Evolutionary conservation across 331 rosid species (phyloP), one percentile per base, ranked within the genome.

Genomic region (Arachis monticola): DNA sequence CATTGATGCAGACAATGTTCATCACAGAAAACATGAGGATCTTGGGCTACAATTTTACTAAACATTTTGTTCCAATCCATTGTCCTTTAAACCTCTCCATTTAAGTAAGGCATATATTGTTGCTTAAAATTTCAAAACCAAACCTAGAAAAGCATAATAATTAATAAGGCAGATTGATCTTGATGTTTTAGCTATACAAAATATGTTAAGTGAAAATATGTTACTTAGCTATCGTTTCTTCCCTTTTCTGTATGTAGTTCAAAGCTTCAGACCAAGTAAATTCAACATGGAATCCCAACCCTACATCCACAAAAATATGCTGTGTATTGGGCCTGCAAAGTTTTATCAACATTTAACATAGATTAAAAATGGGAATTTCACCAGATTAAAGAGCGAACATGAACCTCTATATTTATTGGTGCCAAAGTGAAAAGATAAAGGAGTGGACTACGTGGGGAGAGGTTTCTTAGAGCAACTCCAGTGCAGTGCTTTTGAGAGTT

Each of bases 261-360:
- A 95, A 73, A 81, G 99, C 99, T 84, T 92, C 97, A 12, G 97
- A 72, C 97, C 96, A 95, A 71, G 97, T 86, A 82, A 95, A 90
- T 87, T 95, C 97, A 61, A 90, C 97, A n/a, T 95, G 99, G 82
- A 95, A 92, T 83, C 97, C 99, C 47, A 90, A 84, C 56, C 99
- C 99, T 79, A 92, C 14, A 83, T 92, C 99, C 74, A 94, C 96
- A 75, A 94, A 87, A 85, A 94, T 83, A 71, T 7, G 82, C 35
- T 51, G 88, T 8, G 97, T 88, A 67, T 90, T 89, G 60, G 97
- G 91, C 84, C 97, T 92, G 88, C 40, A 74, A 78, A 64, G 72
- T 72, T 59, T 40, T 12, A 62, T 17, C 14, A 59, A 38, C 1
- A 69, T 10, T 22, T 46, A 69, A 69, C 47, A 32, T 58, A 62